phyloP scores from a whole-genome alignment of 2,329 filamentous ascomycete genomes.

The Aspergillus brunneoviolaceus region DNA sequence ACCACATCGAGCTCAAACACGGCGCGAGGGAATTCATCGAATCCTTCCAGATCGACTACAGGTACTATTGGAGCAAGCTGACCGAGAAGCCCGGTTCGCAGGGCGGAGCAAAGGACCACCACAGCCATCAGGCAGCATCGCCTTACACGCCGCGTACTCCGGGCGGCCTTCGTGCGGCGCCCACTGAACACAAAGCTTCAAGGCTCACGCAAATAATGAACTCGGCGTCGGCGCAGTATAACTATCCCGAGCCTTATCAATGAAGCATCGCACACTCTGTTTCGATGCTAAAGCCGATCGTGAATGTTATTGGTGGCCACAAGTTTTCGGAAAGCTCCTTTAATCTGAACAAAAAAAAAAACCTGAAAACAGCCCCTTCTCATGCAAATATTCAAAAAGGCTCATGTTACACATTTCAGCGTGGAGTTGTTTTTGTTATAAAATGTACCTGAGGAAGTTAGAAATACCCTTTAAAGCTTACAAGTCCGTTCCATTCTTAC shows the following conservation, averaged over 20 bases:
- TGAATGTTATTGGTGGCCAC: no score
- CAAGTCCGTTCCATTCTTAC: neutral
- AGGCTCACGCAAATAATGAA: neutral
- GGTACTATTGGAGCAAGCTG: slow-evolving; percentile 15
- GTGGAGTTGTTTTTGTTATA: neutral
- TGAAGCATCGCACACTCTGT: neutral
- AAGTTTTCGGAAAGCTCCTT: no score
- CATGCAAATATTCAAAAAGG: neutral
- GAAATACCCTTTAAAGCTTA: neutral
- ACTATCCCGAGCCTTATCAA: neutral
- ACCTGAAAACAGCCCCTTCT: no score
- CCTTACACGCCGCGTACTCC: slow-evolving; percentile 18
- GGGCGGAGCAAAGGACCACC: neutral
- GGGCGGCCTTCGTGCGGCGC: neutral
- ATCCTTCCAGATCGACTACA: slow-evolving; percentile 15
- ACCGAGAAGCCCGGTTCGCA: neutral
- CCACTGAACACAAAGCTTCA: neutral
- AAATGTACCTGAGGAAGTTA: neutral
- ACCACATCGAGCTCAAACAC: slow-evolving; percentile 25
- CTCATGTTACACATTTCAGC: neutral
- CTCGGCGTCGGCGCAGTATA: neutral
- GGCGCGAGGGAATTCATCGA: slow-evolving; percentile 17
- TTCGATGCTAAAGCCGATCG: no score
- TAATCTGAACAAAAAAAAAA: no score
- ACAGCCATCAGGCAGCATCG: neutral